phyloP scores from a whole-genome alignment of 441 rosid genomes.

The Arabidopsis hybrid region DNA sequence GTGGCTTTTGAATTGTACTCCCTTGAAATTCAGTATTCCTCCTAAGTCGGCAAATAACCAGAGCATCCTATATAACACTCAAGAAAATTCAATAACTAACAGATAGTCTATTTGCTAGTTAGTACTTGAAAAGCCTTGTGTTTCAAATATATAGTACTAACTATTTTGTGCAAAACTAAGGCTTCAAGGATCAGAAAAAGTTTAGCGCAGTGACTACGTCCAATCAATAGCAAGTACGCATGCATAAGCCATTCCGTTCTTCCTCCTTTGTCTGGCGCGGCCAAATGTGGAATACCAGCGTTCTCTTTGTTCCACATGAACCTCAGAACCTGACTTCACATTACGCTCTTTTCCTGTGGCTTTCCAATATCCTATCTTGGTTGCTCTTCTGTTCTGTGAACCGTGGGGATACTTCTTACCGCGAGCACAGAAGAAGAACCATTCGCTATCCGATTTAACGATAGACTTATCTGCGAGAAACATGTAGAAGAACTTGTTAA shows the following conservation, averaged over 20 bases:
- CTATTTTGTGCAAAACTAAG: slow-evolving; percentile 7
- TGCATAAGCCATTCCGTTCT: slow-evolving; percentile 93
- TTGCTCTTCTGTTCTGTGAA: slow-evolving; percentile 80
- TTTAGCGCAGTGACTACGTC: no score
- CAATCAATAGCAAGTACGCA: no score
- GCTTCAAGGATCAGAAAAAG: slow-evolving; percentile 18
- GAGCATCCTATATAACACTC: slow-evolving; percentile 59
- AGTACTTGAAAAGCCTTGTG: no score
- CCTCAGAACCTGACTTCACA: slow-evolving; percentile 62
- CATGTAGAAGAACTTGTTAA: neutral
- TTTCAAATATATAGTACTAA: no score
- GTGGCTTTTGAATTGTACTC: slow-evolving; percentile 13
- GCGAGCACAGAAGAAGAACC: slow-evolving; percentile 88
- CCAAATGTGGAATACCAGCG: slow-evolving; percentile 85
- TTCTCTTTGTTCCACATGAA: slow-evolving; percentile 88
- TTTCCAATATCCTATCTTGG: slow-evolving; percentile 88
- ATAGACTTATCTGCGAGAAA: slow-evolving; percentile 57
- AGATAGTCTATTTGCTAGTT: slow-evolving; percentile 26
- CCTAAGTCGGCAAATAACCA: slow-evolving; percentile 79
- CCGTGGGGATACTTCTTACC: slow-evolving; percentile 93
- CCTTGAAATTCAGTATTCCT: slow-evolving; percentile 58
- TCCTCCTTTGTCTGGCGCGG: slow-evolving; percentile 87
- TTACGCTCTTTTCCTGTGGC: slow-evolving; percentile 94
- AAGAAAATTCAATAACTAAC: slow-evolving; percentile 38
- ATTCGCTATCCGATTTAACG: slow-evolving; percentile 71